Base-by-base conservation (phyloP, 257 asterid genomes). In the Verbena officinalis region DNA sequence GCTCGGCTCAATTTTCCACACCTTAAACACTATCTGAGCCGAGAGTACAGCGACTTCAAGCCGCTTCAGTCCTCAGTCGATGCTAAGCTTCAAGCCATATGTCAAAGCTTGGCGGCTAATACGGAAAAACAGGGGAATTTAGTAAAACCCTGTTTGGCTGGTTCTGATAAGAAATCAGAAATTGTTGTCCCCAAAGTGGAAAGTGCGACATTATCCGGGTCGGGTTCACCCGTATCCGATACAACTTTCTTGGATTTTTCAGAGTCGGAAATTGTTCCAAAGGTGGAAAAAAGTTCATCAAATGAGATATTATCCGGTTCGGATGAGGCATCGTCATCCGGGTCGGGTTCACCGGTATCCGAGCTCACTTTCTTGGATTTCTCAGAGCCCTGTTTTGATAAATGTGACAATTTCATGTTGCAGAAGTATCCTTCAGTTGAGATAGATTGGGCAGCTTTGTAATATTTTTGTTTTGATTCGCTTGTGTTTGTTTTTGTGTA, bases 361-460 rank as follows among this genome's bases (percentile, higher is more conserved):
- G 94, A 64, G 3, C 34, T 72, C 12, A 66, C 77, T n/a, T 71
- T 81, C 78, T 20, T 81, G 58, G 76, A 75, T 34, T 82, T 81
- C 50, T 24, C 85, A 20, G 86, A 77, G 76, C 71, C 82, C 7
- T 60, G 70, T 0, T 81, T 79, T 20, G 81, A 73, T 0, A 77
- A 67, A n/a, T 76, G 48, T 2, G 75, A 68, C 3, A 61, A 78
- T 59, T 62, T 75, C 73, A 59, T 78, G 68, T 64, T 91, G 89
- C 75, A 74, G 8, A 91, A 91, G 79, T 83, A 9, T 17, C 98
- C 96, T 2, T 91, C 98, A 0, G 85, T 86, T 73, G 98, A 91
- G 92, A 91, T 91, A 54, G 96, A 91, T 80, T 91, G 98, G 98
- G 95, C 84, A 17, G 70, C 97, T 71, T 66, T 90, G 57, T 80